Base-by-base conservation (phyloP, 208 protist species). In the Leishmania amazonensis region DNA sequence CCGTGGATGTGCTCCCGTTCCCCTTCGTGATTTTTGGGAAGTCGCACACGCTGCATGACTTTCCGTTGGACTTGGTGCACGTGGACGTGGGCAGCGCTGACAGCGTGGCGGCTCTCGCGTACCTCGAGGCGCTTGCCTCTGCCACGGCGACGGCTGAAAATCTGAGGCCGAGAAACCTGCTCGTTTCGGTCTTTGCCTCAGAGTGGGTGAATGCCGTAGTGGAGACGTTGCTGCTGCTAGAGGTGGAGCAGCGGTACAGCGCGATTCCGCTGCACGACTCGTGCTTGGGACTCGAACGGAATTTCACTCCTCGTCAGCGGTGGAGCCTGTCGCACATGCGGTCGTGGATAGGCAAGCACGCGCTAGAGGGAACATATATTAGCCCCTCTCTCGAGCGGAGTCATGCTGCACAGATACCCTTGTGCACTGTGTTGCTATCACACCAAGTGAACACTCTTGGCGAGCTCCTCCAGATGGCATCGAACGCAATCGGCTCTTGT, bases 21-120 rank as follows among this genome's bases (percentile, higher is more conserved):
- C 62, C 75, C 19, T 38, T 54, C 3, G 47, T 80, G 0, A 9
- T 38, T 5, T 87, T 84, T 47, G 70, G 24, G 9, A 45, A n/a
- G 1, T 45, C 28, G 31, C 54, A 78, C 45, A 38, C 42, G 13
- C 84, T 90, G 21, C 64, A 78, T 35, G 49, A n/a, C 4, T 78
- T 82, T 42, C 31, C 54, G 17, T 78, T 87, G 78, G 82, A 88
- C 70, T 49, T 92, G 2, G 86, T 92, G 7, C 83, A 90, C 79
- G 78, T 90, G 68, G 86, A 92, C 65, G 68, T 88, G 2, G 79
- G 54, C 79, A 75, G 74, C n/a, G 84, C 81, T 21, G 78, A 88
- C 45, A 58, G 71, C n/a, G 57, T 88, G 6, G 83, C 86, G 28
- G 49, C 73, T 3, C 49, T 92, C 9, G 77, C 64, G 2, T 90